phyloP scores from a whole-genome alignment of 805 yeast species.

The Nakazawaea peltata region DNA sequence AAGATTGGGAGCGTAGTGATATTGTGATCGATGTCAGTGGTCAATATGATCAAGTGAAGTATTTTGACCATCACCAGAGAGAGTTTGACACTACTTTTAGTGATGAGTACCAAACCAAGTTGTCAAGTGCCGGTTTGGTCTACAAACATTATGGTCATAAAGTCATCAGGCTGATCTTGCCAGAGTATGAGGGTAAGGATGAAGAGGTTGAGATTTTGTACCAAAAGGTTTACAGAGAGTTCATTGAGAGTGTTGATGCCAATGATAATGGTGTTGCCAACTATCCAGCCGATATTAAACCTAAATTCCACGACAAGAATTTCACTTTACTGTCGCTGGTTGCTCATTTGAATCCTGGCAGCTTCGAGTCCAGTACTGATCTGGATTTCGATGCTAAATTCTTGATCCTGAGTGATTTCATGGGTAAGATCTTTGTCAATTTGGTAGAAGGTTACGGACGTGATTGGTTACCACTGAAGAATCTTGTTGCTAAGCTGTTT shows the following conservation, averaged over 20 bases:
- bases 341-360: slow-evolving; percentile 73
- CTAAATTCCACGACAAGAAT: slow-evolving; percentile 63
- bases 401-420: slow-evolving; percentile 61
- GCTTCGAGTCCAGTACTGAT: slow-evolving; percentile 67
- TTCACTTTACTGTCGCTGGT: slow-evolving; percentile 76
- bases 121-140: slow-evolving; percentile 89
- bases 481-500: slow-evolving; percentile 67
- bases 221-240: slow-evolving; percentile 73
- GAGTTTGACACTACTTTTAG: slow-evolving; percentile 76
- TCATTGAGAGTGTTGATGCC: slow-evolving; percentile 90
- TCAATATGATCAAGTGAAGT: slow-evolving; percentile 76
- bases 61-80: slow-evolving; percentile 94
- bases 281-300: slow-evolving; percentile 47
- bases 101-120: slow-evolving; percentile 57
- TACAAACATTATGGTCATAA: slow-evolving; percentile 81
- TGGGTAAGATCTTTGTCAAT: slow-evolving; percentile 74
- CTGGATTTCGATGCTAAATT: slow-evolving; percentile 62
- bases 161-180: slow-evolving; percentile 45
- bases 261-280: slow-evolving; percentile 89
- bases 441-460: slow-evolving; percentile 65
- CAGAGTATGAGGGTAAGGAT: slow-evolving; percentile 23
- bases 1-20: slow-evolving; percentile 72
- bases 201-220: slow-evolving; percentile 56
- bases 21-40: slow-evolving; percentile 95
- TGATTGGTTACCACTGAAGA: slow-evolving; percentile 88